These are phyloP conservation scores for Neurospora sp. DNA, from an alignment of 495 filamentous ascomycete species.

Conservation along the genomic window DNA sequence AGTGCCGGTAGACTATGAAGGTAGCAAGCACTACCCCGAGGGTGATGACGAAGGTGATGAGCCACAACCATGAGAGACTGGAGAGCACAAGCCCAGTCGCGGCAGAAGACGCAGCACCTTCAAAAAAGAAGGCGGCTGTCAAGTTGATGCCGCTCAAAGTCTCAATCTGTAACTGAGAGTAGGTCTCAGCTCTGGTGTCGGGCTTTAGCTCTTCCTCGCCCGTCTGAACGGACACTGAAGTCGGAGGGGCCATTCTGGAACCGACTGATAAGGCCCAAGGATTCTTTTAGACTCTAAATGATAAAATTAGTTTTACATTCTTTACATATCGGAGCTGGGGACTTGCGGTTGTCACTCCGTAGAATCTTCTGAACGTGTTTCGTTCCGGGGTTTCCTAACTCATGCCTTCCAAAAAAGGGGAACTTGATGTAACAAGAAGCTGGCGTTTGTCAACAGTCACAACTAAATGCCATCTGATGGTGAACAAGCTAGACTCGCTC, in stretches of 20 bases:
- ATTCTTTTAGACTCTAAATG: not conserved
- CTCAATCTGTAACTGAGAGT: not conserved
- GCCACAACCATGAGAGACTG: slow-evolving; percentile 10
- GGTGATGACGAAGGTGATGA: slow-evolving; percentile 4
- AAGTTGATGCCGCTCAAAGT: slow-evolving; percentile 4
- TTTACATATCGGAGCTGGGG: not conserved
- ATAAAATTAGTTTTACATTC: not conserved
- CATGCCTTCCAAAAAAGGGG: not conserved
- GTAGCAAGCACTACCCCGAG: not conserved
- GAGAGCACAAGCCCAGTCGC: slow-evolving; percentile 5
- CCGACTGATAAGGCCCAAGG: not conserved
- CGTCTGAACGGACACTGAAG: not conserved
- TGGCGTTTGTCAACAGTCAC: not conserved
- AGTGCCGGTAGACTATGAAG: not conserved
- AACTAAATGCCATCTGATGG: not conserved
- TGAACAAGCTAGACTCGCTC: not conserved
- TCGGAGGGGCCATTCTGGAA: not conserved
- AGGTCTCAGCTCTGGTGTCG: not conserved
- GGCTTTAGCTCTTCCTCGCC: not conserved
- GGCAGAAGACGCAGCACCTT: not conserved
- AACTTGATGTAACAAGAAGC: not conserved
- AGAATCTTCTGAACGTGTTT: not conserved
- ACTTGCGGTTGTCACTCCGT: not conserved
- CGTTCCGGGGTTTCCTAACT: not conserved
- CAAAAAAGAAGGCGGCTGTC: slow-evolving; percentile 8